Conservation (phyloP, 805 yeast genomes). For the Zygosaccharomyces bailii region DNA sequence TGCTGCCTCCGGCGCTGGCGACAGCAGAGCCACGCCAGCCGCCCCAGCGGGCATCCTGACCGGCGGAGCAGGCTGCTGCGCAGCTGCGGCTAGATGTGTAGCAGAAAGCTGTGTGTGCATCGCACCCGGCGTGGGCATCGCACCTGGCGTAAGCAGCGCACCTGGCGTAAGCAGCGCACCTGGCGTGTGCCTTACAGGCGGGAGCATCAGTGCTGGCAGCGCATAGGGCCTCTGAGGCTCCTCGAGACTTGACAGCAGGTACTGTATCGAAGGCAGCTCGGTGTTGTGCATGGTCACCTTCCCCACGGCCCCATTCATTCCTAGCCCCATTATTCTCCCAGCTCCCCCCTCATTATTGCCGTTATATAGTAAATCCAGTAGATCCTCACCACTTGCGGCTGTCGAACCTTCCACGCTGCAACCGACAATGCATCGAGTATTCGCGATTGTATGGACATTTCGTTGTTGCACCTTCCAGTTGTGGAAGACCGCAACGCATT, state of each 20-base stretch:
- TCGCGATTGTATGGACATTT: conserved; percentile 9
- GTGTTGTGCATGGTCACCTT: conserved; percentile 4
- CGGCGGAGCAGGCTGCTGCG: too few relatives aligned
- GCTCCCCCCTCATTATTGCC: not conserved
- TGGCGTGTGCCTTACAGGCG: not conserved
- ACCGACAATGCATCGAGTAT: conserved; percentile 5
- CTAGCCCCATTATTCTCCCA: not conserved
- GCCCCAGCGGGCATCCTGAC: too few relatives aligned
- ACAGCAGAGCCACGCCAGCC: too few relatives aligned
- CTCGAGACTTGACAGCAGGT: conserved; percentile 7
- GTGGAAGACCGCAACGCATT: conserved; percentile 6
- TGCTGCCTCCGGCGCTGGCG: too few relatives aligned
- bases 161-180: not conserved
- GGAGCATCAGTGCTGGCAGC: conserved; percentile 7
- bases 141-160: too few relatives aligned
- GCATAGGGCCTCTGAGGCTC: conserved; percentile 5
- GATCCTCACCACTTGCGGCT: not conserved
- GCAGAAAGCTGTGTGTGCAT: too few relatives aligned
- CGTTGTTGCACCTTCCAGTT: conserved; percentile 5
- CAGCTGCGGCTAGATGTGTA: too few relatives aligned
- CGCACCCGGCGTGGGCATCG: not conserved
- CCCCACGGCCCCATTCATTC: not conserved
- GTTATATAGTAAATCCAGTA: conserved; percentile 8
- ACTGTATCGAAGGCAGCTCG: conserved; percentile 12
- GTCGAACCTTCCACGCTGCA: conserved; percentile 1